These are phyloP conservation scores for Globisporangium camurandrum DNA, from an alignment of 352 stramenopile genomes.

Conservation along the genomic window DNA sequence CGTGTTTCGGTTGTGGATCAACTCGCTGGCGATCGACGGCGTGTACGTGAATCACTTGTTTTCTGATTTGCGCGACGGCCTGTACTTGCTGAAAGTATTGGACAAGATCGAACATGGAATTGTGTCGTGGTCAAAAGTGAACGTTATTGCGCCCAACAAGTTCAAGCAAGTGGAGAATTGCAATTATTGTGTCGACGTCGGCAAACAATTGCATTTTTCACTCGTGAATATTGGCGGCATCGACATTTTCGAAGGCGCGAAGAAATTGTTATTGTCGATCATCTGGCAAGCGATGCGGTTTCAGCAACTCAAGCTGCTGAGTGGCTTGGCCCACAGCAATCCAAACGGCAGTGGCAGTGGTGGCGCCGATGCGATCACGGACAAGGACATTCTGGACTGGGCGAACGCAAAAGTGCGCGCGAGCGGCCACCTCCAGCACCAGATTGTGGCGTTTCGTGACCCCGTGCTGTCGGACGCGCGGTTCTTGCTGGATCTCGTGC, in stretches of 20 bases:
- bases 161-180: constrained; percentile 88
- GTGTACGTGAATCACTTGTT: constrained; percentile 90
- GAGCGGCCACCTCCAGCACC: constrained; percentile 53
- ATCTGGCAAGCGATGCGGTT: constrained; percentile 93
- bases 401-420: constrained; percentile 78
- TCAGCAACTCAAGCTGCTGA: constrained; percentile 85
- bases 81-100: constrained; percentile 86
- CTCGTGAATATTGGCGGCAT: constrained; percentile 88
- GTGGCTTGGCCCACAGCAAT: constrained; percentile 41
- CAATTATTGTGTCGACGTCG: constrained; percentile 86
- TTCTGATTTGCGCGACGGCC: constrained; percentile 80
- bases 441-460: constrained; percentile 86
- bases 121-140: constrained; percentile 86
- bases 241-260: constrained; percentile 90
- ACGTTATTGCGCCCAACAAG: constrained; percentile 84
- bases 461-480: constrained; percentile 58
- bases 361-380: constrained; percentile 42
- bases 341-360: too few species aligned
- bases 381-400: constrained; percentile 81
- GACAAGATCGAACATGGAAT: constrained; percentile 88
- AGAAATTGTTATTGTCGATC: constrained; percentile 91
- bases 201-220: constrained; percentile 85
- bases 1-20: constrained; percentile 91
- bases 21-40: constrained; percentile 86
- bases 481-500: constrained; percentile 86